Evolutionary conservation across 1,284 basidiomycete species (phyloP), one percentile per base, ranked within the genome.

Genomic region (Coriolopsis trogii): DNA sequence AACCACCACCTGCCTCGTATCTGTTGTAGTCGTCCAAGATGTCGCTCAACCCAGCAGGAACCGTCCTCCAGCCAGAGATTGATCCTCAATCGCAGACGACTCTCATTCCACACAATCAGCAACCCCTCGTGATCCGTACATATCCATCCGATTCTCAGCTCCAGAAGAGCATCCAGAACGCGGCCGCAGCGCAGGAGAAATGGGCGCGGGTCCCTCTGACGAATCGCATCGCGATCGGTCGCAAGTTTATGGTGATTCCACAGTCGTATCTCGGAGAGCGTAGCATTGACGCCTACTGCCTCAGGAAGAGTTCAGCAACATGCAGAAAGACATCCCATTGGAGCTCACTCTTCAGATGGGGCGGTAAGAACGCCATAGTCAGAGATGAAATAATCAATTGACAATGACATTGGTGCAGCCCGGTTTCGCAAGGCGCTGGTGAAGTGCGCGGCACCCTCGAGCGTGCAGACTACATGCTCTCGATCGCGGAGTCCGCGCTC

Each of bases 271-370:
- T 25, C 20, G 25, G 30, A 9, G 23, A 25, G 16, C 7, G 28
- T 15, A 38, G 41, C 23, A 10, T 5, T 46, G n/a, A 18, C 33
- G 21, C 33, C 20, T 42, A 23, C 18, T 12, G 18, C 10, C 52
- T 12, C 55, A 93, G 89, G 81, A 85, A 30, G 88, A 88, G 64
- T 91, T 96, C 67, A 82, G 84, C 66, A 79, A 79, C 20, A 79
- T 87, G 67, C 76, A 78, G 26, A 79, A 88, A 49, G 81, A 88
- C 49, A 79, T 94, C n/a, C 82, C 82, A 0, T 67, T 81, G 54
- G 94, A 97, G 64, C 75, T 93, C 48, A 85, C 89, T 1, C 62
- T 79, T 37, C 87, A 92, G 70, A 93, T 93, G 85, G 91, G 91
- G 30, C 72, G 89, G 85, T 86, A 49, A 59, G 78, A 70, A 3